Evolutionary conservation across 1,284 basidiomycete genomes (phyloP).

Genomic region (Anthracocystis panici-leucophaei): DNA sequence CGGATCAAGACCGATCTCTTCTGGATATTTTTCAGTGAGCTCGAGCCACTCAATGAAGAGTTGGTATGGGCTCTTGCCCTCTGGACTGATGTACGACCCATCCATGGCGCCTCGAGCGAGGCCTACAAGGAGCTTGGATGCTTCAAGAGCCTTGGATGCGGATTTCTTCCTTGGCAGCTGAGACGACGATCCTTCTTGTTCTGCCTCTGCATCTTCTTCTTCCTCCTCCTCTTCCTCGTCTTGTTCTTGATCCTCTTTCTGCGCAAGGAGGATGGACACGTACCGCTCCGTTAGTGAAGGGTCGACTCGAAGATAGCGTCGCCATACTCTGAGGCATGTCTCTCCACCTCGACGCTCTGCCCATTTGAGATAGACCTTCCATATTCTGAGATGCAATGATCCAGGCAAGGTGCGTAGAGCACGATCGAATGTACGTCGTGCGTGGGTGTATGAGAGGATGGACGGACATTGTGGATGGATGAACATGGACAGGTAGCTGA

Average conservation of each 20-base stretch:
- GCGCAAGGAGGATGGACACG: conserved; percentile 60
- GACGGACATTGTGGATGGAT: conserved; percentile 90
- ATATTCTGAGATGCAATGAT: conserved; percentile 91
- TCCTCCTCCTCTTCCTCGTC: conserved; percentile 43
- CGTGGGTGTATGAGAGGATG: conserved; percentile 85
- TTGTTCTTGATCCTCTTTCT: conserved; percentile 42
- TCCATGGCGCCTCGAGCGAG: conserved; percentile 84
- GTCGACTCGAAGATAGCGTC: conserved; percentile 82
- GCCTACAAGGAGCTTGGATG: conserved; percentile 87
- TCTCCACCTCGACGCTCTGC: conserved; percentile 86
- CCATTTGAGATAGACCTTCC: conserved; percentile 95
- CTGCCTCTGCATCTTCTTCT: conserved; percentile 16
- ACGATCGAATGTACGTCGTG: conserved; percentile 92
- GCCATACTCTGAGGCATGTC: conserved; percentile 86
- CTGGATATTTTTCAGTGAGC: conserved; percentile 88
- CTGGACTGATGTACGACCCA: conserved; percentile 86
- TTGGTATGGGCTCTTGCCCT: conserved; percentile 95
- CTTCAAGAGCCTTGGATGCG: conserved; percentile 80
- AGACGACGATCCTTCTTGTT: neutral
- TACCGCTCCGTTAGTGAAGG: conserved; percentile 66
- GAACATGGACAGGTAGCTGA: conserved; percentile 90
- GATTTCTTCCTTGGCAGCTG: neutral
- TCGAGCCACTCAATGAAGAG: conserved; percentile 92
- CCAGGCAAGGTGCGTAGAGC: conserved; percentile 92
- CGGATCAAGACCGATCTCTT: conserved; percentile 90